These are phyloP conservation scores for Clarireedia hainanense DNA, from an alignment of 2,329 filamentous ascomycete species.

Conservation along the genomic window DNA sequence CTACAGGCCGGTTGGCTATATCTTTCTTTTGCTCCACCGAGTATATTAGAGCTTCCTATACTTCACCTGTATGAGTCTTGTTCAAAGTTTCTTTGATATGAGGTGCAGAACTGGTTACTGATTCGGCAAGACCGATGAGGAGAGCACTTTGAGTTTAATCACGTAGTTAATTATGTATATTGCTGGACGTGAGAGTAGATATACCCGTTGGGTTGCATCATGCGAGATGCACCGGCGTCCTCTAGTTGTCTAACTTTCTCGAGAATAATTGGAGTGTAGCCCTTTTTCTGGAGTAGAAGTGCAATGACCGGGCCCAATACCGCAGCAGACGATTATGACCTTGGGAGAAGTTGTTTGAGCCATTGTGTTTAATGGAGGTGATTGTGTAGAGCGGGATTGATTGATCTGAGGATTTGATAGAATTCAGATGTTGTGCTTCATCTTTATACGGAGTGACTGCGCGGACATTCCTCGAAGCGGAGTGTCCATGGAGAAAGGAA, in stretches of 20 bases:
- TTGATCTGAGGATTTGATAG: no score
- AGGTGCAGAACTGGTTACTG: not conserved
- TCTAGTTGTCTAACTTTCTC: constrained; percentile 8
- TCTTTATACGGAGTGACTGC: no score
- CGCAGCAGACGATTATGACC: constrained; percentile 11
- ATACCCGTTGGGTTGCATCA: constrained; percentile 9
- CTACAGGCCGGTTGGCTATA: constrained; percentile 10
- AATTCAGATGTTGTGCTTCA: no score
- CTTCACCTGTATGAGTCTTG: not conserved
- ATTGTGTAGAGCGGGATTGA: no score
- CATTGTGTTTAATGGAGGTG: not conserved
- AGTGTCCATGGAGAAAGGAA: no score
- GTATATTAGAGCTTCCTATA: not conserved
- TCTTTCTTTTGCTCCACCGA: constrained; percentile 2
- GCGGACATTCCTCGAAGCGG: no score
- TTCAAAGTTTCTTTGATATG: not conserved
- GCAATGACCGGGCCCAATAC: constrained; percentile 12
- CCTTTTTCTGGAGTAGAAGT: constrained; percentile 12
- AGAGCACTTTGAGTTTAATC: constrained; percentile 6
- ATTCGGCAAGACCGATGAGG: not conserved
- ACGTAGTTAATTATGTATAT: not conserved
- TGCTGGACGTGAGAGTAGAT: not conserved
- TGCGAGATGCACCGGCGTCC: constrained; percentile 5
- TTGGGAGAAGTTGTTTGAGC: not conserved
- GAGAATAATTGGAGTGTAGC: constrained; percentile 12